A percentile compares a stretch with the other conserved stretches of the same genome.
phyloP scores from a whole-genome alignment of 805 yeast genomes.

The Dipodascus geniculatus region DNA sequence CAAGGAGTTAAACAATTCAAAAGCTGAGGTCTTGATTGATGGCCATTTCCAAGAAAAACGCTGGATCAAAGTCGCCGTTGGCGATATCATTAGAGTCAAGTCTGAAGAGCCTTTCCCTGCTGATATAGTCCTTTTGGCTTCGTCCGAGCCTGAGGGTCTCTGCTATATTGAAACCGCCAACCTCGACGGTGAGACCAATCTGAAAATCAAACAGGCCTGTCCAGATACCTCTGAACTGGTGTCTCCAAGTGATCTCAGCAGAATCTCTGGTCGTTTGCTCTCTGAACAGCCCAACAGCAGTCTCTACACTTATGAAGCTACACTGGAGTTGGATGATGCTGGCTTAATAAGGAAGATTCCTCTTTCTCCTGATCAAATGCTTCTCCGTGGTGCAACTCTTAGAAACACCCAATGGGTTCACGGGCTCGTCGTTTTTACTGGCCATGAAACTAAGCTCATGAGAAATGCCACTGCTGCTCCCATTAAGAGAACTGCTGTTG shows the following conservation, averaged over 20 bases:
- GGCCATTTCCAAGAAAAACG: constrained; percentile 55
- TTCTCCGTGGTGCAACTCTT: constrained; percentile 89
- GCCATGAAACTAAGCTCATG: constrained; percentile 97
- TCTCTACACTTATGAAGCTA: constrained; percentile 90
- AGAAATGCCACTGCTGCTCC: constrained; percentile 98
- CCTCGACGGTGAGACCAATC: constrained; percentile 93
- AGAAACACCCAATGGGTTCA: constrained; percentile 93
- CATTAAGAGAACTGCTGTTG: constrained; percentile 93
- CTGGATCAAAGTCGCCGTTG: constrained; percentile 86
- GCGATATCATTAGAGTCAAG: constrained; percentile 75
- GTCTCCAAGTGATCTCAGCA: constrained; percentile 46
- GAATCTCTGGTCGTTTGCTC: constrained; percentile 45
- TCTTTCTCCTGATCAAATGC: constrained; percentile 78
- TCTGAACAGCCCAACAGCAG: constrained; percentile 94
- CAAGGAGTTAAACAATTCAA: constrained; percentile 74
- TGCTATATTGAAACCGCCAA: constrained; percentile 97
- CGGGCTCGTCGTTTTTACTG: constrained; percentile 90
- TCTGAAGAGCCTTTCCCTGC: constrained; percentile 94
- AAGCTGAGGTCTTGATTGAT: constrained; percentile 45
- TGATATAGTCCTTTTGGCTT: constrained; percentile 69
- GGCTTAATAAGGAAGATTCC: constrained; percentile 35
- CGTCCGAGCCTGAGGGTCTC: constrained; percentile 96
- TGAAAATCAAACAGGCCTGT: constrained; percentile 84
- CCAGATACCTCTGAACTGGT: constrained; percentile 65
- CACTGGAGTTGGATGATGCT: constrained; percentile 35